Percentiles rank a stretch among this genome's conserved stretches.
These are phyloP conservation scores for Hamamelis virginiana DNA, from an alignment of 164 flowering plant species.

Conservation along the genomic window DNA sequence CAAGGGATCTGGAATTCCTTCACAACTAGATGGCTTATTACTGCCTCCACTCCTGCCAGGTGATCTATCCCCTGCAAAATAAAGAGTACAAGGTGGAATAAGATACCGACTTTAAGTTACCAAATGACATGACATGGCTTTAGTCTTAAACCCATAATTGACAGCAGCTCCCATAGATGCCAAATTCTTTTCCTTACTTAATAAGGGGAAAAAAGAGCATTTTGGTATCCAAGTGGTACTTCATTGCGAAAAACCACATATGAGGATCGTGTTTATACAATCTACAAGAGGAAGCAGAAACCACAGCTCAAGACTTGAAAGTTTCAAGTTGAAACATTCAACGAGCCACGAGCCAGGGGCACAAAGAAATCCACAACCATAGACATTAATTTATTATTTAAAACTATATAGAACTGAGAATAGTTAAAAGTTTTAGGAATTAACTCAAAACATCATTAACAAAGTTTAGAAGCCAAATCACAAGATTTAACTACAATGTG, in stretches of 20 bases:
- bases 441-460: too few relatives aligned
- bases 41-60: constrained; percentile 84
- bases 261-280: not conserved
- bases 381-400: too few relatives aligned
- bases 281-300: too few relatives aligned
- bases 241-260: too few relatives aligned
- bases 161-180: not conserved
- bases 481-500: too few relatives aligned
- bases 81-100: not conserved
- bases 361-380: too few relatives aligned
- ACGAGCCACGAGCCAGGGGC: too few relatives aligned
- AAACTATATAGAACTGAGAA: too few relatives aligned
- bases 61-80: constrained; percentile 67
- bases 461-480: too few relatives aligned
- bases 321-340: too few relatives aligned
- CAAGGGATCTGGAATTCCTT: constrained; percentile 81
- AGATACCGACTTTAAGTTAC: not conserved
- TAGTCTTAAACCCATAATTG: not conserved
- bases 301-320: not conserved
- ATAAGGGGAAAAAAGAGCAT: not conserved
- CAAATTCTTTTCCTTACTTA: not conserved
- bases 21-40: constrained; percentile 87
- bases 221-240: too few relatives aligned
- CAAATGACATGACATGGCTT: not conserved
- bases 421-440: too few relatives aligned